Conservation (phyloP, 169 alveolate genomes). For the Besnoitia besnoiti region DNA sequence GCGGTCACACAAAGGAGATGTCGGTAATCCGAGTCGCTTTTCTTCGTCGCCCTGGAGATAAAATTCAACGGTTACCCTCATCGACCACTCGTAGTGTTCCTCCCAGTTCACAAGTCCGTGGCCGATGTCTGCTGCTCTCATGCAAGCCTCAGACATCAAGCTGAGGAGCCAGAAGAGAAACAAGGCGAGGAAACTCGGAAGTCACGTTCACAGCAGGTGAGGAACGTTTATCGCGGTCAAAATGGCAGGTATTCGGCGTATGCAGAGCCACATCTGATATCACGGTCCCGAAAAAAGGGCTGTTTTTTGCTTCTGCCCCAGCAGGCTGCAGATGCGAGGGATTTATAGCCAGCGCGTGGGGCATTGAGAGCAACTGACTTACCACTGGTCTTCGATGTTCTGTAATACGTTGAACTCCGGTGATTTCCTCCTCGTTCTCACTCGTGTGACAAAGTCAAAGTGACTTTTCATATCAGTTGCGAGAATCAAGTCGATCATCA, state of each 20-base stretch:
- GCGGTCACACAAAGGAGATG: slow-evolving; percentile 88
- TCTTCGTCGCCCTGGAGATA: slow-evolving; percentile 85
- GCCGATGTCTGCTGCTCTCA: slow-evolving; percentile 83
- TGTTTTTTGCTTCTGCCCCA: too few relatives aligned
- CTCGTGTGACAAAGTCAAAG: slow-evolving; percentile 86
- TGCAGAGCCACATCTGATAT: too few relatives aligned
- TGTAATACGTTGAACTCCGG: slow-evolving; percentile 25
- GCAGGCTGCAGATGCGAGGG: background rate
- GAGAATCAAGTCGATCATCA: slow-evolving; percentile 87
- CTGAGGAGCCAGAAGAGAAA: background rate
- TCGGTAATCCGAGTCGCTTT: slow-evolving; percentile 76
- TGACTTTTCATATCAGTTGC: slow-evolving; percentile 93
- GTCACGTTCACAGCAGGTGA: too few relatives aligned
- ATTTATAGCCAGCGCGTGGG: background rate
- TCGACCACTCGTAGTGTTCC: slow-evolving; percentile 80
- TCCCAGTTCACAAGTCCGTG: slow-evolving; percentile 78
- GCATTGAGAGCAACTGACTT: background rate
- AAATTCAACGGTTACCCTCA: slow-evolving; percentile 79
- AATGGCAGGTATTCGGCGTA: too few relatives aligned
- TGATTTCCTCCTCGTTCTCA: slow-evolving; percentile 74
- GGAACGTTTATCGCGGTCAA: too few relatives aligned
- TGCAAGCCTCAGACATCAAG: slow-evolving; percentile 74
- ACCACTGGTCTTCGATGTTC: slow-evolving; percentile 47
- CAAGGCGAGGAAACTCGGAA: background rate
- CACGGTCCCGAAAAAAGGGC: too few relatives aligned